A percentile compares a stretch with the other conserved stretches of the same genome.
phyloP scores from a whole-genome alignment of 1,284 basidiomycete genomes.

The Tilletia horrida region DNA sequence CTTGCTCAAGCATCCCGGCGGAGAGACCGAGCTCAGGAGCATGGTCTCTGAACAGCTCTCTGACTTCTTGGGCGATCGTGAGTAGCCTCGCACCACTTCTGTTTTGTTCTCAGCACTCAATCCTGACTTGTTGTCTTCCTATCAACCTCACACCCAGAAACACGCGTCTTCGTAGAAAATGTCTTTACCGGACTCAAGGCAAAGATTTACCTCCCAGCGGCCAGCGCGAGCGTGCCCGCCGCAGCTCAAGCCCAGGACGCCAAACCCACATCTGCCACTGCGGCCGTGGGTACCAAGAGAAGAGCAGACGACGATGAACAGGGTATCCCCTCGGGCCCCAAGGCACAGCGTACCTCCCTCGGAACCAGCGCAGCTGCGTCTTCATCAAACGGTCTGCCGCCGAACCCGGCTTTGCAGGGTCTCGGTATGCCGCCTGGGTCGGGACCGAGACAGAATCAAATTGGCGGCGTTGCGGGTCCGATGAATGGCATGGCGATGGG shows the following conservation, averaged over 20 bases:
- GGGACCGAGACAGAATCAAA: neutral
- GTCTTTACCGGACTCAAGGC: constrained; percentile 69
- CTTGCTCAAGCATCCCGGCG: constrained; percentile 82
- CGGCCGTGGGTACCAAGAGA: constrained; percentile 29
- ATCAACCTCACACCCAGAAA: constrained; percentile 60
- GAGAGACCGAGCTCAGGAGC: constrained; percentile 75
- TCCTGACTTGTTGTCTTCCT: neutral
- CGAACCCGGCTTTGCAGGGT: constrained; percentile 10
- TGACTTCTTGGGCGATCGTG: constrained; percentile 87
- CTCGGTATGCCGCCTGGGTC: constrained; percentile 4
- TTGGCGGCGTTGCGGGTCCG: neutral
- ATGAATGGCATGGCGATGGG: constrained; percentile 10
- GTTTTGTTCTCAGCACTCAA: no score
- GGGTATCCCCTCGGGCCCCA: constrained; percentile 18
- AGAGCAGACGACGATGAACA: constrained; percentile 33
- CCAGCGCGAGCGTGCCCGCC: constrained; percentile 17
- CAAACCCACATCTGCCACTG: constrained; percentile 19
- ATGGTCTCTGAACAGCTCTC: constrained; percentile 74
- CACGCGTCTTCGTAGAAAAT: constrained; percentile 72
- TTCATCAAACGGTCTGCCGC: neutral
- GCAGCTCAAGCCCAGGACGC: constrained; percentile 20
- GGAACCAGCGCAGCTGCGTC: neutral
- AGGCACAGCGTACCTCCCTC: neutral
- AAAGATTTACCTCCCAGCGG: constrained; percentile 19
- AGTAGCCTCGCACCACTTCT: constrained; percentile 34